Percentiles rank a stretch among this genome's conserved stretches.
Evolutionary conservation across 495 filamentous ascomycete genomes (phyloP).

Genomic region (Aspergillus homomorphus): DNA sequence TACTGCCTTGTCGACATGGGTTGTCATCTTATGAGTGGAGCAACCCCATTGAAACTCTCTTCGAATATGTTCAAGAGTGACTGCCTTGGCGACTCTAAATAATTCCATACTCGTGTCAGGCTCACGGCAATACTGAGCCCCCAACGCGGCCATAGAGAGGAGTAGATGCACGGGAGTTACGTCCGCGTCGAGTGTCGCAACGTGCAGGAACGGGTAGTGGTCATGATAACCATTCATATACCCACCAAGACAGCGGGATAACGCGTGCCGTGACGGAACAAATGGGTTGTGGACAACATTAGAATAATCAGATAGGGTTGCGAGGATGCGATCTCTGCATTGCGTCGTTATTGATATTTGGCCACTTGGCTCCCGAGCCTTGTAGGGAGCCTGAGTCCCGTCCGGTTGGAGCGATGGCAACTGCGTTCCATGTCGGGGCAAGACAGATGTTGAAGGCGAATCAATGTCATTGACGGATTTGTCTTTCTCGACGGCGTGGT

Average conservation of each 20-base stretch:
- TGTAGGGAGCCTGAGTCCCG: slow-evolving; percentile 29
- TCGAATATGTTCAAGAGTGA: slow-evolving; percentile 39
- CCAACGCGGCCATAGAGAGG: slow-evolving; percentile 61
- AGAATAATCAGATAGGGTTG: slow-evolving; percentile 23
- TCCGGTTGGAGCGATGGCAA: slow-evolving; percentile 40
- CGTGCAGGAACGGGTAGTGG: slow-evolving; percentile 66
- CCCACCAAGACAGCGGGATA: slow-evolving; percentile 63
- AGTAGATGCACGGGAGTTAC: slow-evolving; percentile 56
- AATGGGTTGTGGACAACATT: slow-evolving; percentile 38
- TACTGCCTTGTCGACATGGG: slow-evolving; percentile 13
- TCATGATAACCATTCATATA: slow-evolving; percentile 67
- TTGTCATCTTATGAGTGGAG: not conserved
- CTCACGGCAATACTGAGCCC: slow-evolving; percentile 59
- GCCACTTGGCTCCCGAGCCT: slow-evolving; percentile 29
- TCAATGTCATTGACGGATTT: slow-evolving; percentile 15
- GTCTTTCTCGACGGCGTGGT: slow-evolving; percentile 22
- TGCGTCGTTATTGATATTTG: slow-evolving; percentile 37
- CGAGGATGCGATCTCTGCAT: slow-evolving; percentile 33
- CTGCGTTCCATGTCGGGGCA: slow-evolving; percentile 39
- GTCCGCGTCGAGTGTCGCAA: slow-evolving; percentile 57
- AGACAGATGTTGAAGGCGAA: slow-evolving; percentile 34
- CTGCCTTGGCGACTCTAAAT: slow-evolving; percentile 43
- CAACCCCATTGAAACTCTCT: slow-evolving; percentile 28
- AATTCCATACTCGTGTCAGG: slow-evolving; percentile 45
- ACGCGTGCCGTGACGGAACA: slow-evolving; percentile 54